Percentiles rank a stretch among this genome's conserved stretches.
phyloP scores from a whole-genome alignment of 1,284 basidiomycete genomes.

The Anthracocystis walkeri region DNA sequence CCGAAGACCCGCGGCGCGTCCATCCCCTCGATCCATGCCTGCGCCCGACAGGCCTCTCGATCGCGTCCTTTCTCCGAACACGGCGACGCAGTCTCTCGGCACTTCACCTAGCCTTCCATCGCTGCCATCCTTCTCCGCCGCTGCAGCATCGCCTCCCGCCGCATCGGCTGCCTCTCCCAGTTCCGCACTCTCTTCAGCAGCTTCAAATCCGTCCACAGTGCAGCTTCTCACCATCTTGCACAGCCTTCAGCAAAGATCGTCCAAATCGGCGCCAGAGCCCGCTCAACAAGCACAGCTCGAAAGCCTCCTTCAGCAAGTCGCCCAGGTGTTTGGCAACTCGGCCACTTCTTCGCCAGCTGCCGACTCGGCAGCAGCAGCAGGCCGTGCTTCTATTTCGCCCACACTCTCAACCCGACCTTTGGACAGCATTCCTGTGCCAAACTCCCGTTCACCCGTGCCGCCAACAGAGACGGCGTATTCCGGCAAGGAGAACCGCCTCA shows the following conservation, averaged over 20 bases:
- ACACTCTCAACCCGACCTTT: slow-evolving; percentile 25
- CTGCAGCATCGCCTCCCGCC: slow-evolving; percentile 20
- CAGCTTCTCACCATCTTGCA: slow-evolving; percentile 47
- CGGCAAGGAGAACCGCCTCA: slow-evolving; percentile 37
- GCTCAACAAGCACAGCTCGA: slow-evolving; percentile 51
- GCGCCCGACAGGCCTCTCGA: slow-evolving; percentile 10
- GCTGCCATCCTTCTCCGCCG: slow-evolving; percentile 13
- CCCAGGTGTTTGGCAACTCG: slow-evolving; percentile 33
- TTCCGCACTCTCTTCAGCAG: slow-evolving; percentile 23
- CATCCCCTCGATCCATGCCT: slow-evolving; percentile 16
- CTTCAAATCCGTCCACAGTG: slow-evolving; percentile 37
- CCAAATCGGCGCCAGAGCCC: slow-evolving; percentile 47
- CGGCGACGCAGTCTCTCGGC: slow-evolving; percentile 12
- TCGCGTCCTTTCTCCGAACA: slow-evolving; percentile 32
- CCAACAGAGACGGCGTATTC: slow-evolving; percentile 9
- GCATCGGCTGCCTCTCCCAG: slow-evolving; percentile 13
- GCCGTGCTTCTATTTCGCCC: slow-evolving; percentile 16
- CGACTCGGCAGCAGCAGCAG: slow-evolving; percentile 14
- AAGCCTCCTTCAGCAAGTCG: slow-evolving; percentile 42
- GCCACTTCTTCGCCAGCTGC: slow-evolving; percentile 19
- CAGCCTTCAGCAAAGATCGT: slow-evolving; percentile 45
- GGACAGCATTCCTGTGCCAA: slow-evolving; percentile 28
- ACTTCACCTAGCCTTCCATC: slow-evolving; percentile 21
- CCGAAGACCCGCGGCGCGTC: slow-evolving; percentile 27
- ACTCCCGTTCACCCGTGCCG: slow-evolving; percentile 14